phyloP scores from a whole-genome alignment of 257 asterid genomes.

The Mitragyna speciosa region DNA sequence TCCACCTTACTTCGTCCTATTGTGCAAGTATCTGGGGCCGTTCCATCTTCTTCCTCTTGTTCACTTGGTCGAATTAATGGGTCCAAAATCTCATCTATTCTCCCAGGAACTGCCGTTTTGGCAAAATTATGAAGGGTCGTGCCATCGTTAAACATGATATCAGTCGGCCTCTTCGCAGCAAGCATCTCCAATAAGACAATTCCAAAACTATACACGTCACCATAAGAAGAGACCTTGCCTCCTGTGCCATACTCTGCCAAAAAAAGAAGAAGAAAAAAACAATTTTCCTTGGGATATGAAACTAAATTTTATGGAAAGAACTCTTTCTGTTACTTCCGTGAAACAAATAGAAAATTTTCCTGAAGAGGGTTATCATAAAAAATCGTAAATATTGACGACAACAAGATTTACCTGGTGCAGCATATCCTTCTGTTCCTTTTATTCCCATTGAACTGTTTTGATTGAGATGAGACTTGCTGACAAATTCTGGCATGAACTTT shows the following conservation, averaged over 20 bases:
- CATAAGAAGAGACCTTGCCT: not conserved
- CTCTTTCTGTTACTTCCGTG: too few relatives aligned
- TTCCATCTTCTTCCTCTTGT: conserved; percentile 16
- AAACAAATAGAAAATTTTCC: too few relatives aligned
- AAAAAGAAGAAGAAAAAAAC: too few relatives aligned
- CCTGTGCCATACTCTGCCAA: not conserved
- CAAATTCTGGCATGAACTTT: not conserved
- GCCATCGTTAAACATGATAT: conserved; percentile 19
- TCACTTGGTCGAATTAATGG: conserved; percentile 14
- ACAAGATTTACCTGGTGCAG: not conserved
- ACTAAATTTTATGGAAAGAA: too few relatives aligned
- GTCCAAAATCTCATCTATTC: conserved; percentile 20
- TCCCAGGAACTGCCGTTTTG: conserved; percentile 15
- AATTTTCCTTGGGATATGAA: not conserved
- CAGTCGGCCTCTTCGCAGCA: conserved; percentile 26
- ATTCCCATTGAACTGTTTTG: not conserved
- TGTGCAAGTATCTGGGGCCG: conserved; percentile 5
- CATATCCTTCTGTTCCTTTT: not conserved
- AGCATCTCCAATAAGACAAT: conserved; percentile 28
- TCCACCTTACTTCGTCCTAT: conserved; percentile 1
- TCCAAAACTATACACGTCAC: not conserved
- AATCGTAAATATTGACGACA: too few relatives aligned
- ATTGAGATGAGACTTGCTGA: not conserved
- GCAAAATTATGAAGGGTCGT: conserved; percentile 19
- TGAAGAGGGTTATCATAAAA: too few relatives aligned